phyloP scores from a whole-genome alignment of 2,329 filamentous ascomycete genomes.

The Hypoxylon sp. region DNA sequence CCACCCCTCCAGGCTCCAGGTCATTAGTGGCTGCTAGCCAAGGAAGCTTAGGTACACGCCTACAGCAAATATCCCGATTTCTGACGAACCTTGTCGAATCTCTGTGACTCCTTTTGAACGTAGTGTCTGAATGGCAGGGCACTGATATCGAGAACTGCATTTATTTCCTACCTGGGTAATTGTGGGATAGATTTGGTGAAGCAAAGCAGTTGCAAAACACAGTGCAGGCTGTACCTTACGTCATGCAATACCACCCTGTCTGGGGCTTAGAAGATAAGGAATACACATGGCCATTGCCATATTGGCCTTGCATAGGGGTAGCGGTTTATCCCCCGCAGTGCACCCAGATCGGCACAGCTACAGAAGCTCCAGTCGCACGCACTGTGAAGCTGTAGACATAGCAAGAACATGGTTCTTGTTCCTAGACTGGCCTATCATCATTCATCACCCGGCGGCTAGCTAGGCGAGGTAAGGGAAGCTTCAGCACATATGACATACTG shows the following conservation, averaged over 20 bases:
- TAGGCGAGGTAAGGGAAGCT: neutral
- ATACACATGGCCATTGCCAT: neutral
- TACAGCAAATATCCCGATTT: neutral
- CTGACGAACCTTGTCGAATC: too few species aligned
- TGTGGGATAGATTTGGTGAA: too few species aligned
- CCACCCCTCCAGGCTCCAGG: neutral
- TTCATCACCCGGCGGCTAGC: constrained; percentile 1
- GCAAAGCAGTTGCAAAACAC: neutral
- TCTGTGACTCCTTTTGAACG: neutral
- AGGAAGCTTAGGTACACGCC: neutral
- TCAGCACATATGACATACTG: neutral
- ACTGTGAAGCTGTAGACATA: constrained; percentile 13
- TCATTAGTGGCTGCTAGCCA: neutral
- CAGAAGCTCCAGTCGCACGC: constrained; percentile 3
- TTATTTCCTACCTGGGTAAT: too few species aligned
- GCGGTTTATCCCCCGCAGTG: constrained; percentile 25
- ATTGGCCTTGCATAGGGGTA: constrained; percentile 6
- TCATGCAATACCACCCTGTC: constrained; percentile 21
- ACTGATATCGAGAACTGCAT: too few species aligned
- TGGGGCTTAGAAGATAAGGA: constrained; percentile 18
- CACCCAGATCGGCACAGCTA: constrained; percentile 11
- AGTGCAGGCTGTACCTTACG: constrained; percentile 13
- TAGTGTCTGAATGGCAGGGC: neutral
- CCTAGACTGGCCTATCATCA: constrained; percentile 17
- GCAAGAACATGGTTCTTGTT: constrained; percentile 2